Base-by-base conservation (phyloP, 2,329 filamentous ascomycete species). In the Sarocladiaceae sp. region DNA sequence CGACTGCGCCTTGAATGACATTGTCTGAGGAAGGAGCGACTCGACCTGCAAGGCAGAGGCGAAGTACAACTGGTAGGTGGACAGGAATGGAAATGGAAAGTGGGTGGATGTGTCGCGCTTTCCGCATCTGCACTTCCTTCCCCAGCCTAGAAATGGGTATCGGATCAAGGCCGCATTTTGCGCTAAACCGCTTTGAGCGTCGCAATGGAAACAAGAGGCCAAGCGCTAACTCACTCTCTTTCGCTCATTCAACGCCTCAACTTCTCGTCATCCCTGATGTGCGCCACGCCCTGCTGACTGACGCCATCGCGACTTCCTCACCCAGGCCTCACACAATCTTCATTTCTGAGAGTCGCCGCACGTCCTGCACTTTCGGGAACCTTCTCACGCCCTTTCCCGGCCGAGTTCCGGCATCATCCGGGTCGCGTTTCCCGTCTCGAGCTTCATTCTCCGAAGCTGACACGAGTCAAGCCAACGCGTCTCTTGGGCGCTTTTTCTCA, bases 131-230 rank as follows among this genome's bases (percentile, higher is more conserved):
- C 40, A 22, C 8, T 23, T 44, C 40, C 40, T 44, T 44, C 40
- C 40, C 40, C 40, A 26, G 40, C 40, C 28, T 28, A n/a, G n/a
- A n/a, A n/a, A n/a, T n/a, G n/a, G n/a, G n/a, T n/a, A n/a, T n/a
- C n/a, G n/a, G 7, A 36, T 23, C 40, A 22, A 10, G 22, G 17
- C 40, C 13, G 10, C 20, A 20, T 6, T n/a, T 12, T 20, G 50
- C 60, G 53, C 65, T 67, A 67, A 56, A 33, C 63, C 58, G 17
- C 52, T 62, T 59, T 54, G 54, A 60, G 63, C 56, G 56, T 58
- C 60, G 57, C 56, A 59, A 64, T 63, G 61, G 62, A 61, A 58
- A 40, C 37, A 40, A 23, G 37, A 26, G 10, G n/a, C 44, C 44
- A 48, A 17, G 11, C 44, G 22, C 44, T 48, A n/a, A 12, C n/a